Conservation (phyloP, 371 early-diverging fungal species). For the Rhizopus arrhizus region DNA sequence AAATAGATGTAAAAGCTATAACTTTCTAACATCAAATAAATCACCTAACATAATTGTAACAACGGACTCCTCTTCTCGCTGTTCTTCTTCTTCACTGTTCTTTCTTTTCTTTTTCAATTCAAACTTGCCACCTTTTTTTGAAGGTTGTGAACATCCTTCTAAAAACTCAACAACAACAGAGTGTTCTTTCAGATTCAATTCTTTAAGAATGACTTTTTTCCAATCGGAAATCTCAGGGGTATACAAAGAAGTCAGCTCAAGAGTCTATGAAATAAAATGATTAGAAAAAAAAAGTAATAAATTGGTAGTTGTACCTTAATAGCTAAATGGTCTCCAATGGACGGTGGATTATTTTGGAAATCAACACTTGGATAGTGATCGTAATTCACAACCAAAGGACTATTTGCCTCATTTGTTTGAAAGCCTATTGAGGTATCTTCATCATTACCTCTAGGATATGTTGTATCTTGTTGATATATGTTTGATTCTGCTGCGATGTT, state of each 20-base stretch:
- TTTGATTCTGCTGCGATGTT: no score
- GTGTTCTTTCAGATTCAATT: no score
- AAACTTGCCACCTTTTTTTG: no score
- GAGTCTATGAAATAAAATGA: not conserved
- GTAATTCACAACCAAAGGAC: slow-evolving; percentile 11
- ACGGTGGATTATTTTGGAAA: slow-evolving; percentile 15
- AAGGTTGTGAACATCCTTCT: no score
- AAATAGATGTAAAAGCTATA: no score
- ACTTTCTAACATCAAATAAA: not conserved
- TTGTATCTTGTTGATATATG: no score
- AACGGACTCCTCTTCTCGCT: slow-evolving; percentile 9
- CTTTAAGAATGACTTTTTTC: no score
- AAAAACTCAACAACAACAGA: no score
- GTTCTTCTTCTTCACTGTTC: not conserved
- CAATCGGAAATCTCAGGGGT: no score
- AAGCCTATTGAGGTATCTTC: not conserved
- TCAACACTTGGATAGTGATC: slow-evolving; percentile 11
- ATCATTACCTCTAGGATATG: not conserved
- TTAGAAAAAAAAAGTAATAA: not conserved
- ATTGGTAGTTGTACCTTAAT: slow-evolving; percentile 24
- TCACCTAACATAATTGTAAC: not conserved
- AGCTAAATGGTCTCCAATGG: slow-evolving; percentile 16
- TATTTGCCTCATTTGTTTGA: not conserved
- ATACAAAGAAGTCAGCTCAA: not conserved
- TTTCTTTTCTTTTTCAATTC: not conserved